Conservation (phyloP, 177 flowering plant species). For the Vitis hybrid region DNA sequence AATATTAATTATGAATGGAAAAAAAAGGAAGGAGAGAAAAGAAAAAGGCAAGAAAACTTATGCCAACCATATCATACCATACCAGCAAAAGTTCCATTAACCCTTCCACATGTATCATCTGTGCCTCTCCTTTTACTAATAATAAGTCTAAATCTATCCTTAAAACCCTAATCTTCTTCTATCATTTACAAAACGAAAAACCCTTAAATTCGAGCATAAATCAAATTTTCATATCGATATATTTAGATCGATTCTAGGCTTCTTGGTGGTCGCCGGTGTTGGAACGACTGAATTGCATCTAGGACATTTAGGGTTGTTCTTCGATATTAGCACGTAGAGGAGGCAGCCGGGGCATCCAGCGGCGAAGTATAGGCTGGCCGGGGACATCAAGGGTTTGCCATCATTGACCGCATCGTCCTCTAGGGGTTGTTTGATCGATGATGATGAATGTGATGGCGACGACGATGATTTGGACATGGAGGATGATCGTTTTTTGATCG, state of each 20-base stretch:
- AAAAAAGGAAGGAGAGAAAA: too few species aligned
- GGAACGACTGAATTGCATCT: constrained; percentile 65
- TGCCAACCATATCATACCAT: too few species aligned
- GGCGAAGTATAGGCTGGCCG: constrained; percentile 35
- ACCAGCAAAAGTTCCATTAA: background rate
- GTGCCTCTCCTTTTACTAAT: background rate
- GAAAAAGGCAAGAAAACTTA: too few species aligned
- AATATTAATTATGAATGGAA: too few species aligned
- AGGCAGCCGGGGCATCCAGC: constrained; percentile 82
- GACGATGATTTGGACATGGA: constrained; percentile 30
- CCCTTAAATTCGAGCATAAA: constrained; percentile 1
- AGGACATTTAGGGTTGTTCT: constrained; percentile 72
- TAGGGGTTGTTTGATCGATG: constrained; percentile 30
- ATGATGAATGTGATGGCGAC: constrained; percentile 47
- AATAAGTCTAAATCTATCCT: background rate
- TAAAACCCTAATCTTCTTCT: background rate
- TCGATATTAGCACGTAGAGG: constrained; percentile 72
- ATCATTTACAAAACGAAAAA: constrained; percentile 22
- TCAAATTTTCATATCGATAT: constrained; percentile 39
- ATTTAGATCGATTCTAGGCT: constrained; percentile 80
- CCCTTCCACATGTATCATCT: constrained; percentile 7
- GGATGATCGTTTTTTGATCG: constrained; percentile 23
- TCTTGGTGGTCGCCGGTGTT: constrained; percentile 47
- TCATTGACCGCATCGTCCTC: constrained; percentile 22
- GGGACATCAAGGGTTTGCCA: constrained; percentile 12